Evolutionary conservation across 805 yeast species (phyloP), one percentile per base, ranked within the genome.

Genomic region (Scheffersomyces stipitis): DNA sequence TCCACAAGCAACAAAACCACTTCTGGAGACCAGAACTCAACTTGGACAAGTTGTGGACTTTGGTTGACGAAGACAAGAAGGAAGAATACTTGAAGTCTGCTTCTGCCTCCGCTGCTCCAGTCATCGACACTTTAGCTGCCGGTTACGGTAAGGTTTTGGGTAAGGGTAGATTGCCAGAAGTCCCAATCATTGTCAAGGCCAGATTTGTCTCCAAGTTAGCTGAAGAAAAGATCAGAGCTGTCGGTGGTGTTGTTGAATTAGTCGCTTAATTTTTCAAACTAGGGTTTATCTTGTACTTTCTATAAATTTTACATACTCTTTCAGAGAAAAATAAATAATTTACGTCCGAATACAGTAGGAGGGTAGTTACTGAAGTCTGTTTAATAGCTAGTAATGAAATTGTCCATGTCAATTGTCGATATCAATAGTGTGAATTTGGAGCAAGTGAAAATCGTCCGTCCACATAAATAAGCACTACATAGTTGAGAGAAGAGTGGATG

Each of bases 111-210:
- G 81, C 95, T 73, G 99, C 98, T 64, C 96, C 97, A 73, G 97
- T 93, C 70, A 93, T 93, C 67, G 99, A 93, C 81, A 91, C 98
- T 64, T 83, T 93, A 75, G 98, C 98, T 69, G 83, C 84, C 74
- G 99, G 99, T 75, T 93, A 86, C 95, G 98, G 97, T 78, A 93
- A 93, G 82, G 96, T 93, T 67, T 86, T 93, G 69, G 99, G 97
- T 77, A 93, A 93, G 82, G 99, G 99, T 75, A 81, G 86, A 74
- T 79, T 93, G 66, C 99, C 99, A 75, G 66, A 85, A 59, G 97
- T 90, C 62, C 99, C 99, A 71, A 95, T 93, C 72, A 89, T 93
- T 63, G 98, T 93, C 72, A 91, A 87, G 80, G 99, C 99, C 60
- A 91, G 99, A 86, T 93, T 84, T 71, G 99, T 93, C 64, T 89